Base-by-base conservation (phyloP, 2,329 filamentous ascomycete species). In the Byssothecium circinans region DNA sequence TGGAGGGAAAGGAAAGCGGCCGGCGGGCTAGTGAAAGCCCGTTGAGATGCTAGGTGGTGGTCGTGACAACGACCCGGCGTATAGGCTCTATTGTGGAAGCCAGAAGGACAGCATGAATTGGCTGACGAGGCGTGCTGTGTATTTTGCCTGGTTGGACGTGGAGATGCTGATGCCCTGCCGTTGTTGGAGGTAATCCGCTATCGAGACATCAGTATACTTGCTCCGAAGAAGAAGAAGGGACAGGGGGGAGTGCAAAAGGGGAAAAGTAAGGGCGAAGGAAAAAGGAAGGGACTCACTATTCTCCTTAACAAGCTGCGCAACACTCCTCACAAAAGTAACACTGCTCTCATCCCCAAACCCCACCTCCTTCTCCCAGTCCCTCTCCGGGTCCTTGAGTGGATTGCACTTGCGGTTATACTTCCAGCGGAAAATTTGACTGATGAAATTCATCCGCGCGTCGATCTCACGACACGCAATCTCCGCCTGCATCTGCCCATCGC, bases 391-490 rank as follows among this genome's bases (percentile, higher is more conserved):
- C 3, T 60, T 53, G 52, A 76, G 65, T 18, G 68, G 72, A 47
- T 71, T 74, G 50, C 61, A 67, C 56, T 65, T 73, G 50, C 72
- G 70, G 40, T 75, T 72, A 55, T 77, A 78, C 56, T 78, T 78
- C 69, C 69, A 74, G 30, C 74, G 62, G 58, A 77, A 79, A 11
- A 79, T 67, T 15, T 71, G 71, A 41, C 71, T 64, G 37, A 79
- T 62, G 45, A 78, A 72, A 12, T 63, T 58, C 57, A 75, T 77
- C 10, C 72, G 62, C 18, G 68, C 62, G 35, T 79, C 76, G 37
- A 78, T 77, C 10, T 72, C 67, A 18, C 67, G 52, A 47, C 74
- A 77, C 3, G 74, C 71, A 39, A 65, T 63, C 14, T 68, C 60
- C 1, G 75, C 74, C 37, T 67, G 55, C 27, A 43, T 64, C 57